Conservation (phyloP, 73 alveolate genomes). For the Symbiodinium natans region DNA sequence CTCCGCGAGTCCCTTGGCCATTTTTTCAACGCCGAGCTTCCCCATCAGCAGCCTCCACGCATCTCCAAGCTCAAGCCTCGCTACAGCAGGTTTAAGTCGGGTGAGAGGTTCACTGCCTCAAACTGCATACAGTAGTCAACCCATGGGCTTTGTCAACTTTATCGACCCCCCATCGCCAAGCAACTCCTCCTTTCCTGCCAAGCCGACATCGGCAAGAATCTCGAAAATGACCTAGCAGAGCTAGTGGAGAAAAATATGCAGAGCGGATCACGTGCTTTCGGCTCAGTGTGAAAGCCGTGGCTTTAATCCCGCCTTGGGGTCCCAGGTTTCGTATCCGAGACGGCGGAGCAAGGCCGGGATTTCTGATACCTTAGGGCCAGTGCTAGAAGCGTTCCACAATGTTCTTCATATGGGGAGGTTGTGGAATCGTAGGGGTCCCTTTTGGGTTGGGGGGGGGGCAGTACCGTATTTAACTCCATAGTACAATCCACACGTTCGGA, state of each 20-base stretch:
- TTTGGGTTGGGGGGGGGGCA: too few species aligned
- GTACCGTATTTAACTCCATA: too few species aligned
- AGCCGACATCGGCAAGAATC: background rate
- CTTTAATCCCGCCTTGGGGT: conserved; percentile 45
- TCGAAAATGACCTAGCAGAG: background rate
- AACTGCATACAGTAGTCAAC: too few species aligned
- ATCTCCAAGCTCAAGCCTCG: conserved; percentile 63
- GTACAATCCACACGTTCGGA: too few species aligned
- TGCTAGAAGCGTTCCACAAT: background rate
- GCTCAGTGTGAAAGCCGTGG: too few species aligned
- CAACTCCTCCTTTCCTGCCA: background rate
- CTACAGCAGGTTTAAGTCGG: too few species aligned
- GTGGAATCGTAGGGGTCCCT: background rate
- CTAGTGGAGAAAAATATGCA: too few species aligned
- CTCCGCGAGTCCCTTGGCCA: too few species aligned
- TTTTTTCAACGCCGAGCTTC: background rate
- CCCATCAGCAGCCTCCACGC: conserved; percentile 70
- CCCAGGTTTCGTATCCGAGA: conserved; percentile 83
- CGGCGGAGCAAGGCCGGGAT: conserved; percentile 20
- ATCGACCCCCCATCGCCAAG: too few species aligned
- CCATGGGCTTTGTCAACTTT: too few species aligned
- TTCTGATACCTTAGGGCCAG: conserved; percentile 15
- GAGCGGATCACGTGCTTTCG: too few species aligned
- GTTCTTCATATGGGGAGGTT: background rate
- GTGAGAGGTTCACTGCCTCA: too few species aligned